Base-by-base conservation (phyloP, 148 eudicot genomes). In the Suaeda aralocaspica region DNA sequence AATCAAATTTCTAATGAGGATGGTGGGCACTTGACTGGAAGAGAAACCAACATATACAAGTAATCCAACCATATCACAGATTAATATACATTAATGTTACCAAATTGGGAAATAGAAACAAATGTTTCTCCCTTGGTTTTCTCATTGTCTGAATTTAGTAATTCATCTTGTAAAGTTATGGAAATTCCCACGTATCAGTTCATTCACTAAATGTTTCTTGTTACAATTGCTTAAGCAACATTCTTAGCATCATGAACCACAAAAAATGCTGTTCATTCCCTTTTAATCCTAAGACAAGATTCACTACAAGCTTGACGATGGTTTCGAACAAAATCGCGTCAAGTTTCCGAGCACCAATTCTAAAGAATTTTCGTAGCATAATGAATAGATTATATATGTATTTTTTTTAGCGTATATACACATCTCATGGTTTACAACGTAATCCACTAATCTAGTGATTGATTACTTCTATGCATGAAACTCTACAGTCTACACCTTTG, bases 401-500 rank as follows among this genome's bases (percentile, higher is more conserved):
- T 77, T 62, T 55, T 55, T 29, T 55, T 55, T 29, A 67, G 69
- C 29, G 67, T 46, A 66, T 59, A 66, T 71, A 59, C 66, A 75
- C 41, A 58, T 33, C 58, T 13, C 55, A 50, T 59, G 36, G 51
- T 80, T 76, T 66, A 71, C 69, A 80, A 60, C 55, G 36, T 50
- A 22, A 45, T 70, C 68, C 28, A 66, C 41, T 63, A 41, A 52
- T 49, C 46, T 28, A 9, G 48, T 50, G 64, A 42, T 22, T 50
- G 64, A 42, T 22, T 6, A 19, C 21, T 36, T 22, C 25, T 41
- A n/a, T 52, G 50, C 26, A 55, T 24, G 51, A 66, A n/a, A 44
- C 50, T 61, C 77, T 78, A 85, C 29, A 44, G 41, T 61, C 77
- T 78, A 85, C 29, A 80, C 77, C 86, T 90, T 86, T 19, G 74